A percentile compares a stretch with the other conserved stretches of the same genome.
These are phyloP conservation scores for Phanerodontia chrysosporium DNA, from an alignment of 768 basidiomycete genomes.

Conservation along the genomic window DNA sequence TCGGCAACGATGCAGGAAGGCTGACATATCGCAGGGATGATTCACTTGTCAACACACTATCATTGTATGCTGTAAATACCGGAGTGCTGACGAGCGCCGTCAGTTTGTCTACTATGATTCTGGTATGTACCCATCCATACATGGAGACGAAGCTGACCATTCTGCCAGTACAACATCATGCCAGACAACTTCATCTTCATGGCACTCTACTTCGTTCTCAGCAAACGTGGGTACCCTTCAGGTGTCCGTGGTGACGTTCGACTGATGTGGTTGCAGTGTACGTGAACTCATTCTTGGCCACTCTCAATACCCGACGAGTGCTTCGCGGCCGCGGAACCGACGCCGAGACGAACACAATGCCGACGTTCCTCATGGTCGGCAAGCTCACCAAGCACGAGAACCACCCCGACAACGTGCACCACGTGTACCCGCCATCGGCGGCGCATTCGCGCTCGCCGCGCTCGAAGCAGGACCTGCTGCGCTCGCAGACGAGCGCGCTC, in stretches of 20 bases:
- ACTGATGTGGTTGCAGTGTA: constrained; percentile 40
- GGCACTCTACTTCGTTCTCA: constrained; percentile 58
- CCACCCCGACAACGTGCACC: constrained; percentile 11
- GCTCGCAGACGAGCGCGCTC: constrained; percentile 7
- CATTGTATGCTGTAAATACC: constrained; percentile 59
- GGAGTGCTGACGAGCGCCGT: constrained; percentile 54
- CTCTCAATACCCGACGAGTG: constrained; percentile 57
- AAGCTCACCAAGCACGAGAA: constrained; percentile 20
- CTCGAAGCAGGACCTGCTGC: constrained; percentile 1
- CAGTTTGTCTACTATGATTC: constrained; percentile 48
- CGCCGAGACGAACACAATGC: constrained; percentile 22
- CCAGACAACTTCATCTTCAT: constrained; percentile 56
- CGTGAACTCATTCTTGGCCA: constrained; percentile 61
- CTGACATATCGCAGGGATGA: constrained; percentile 38
- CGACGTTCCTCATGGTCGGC: constrained; percentile 27
- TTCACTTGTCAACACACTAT: constrained; percentile 52
- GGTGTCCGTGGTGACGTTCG: neutral
- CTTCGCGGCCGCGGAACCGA: constrained; percentile 56
- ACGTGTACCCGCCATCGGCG: constrained; percentile 11
- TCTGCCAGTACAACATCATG: constrained; percentile 50
- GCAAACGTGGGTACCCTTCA: constrained; percentile 47
- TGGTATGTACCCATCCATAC: constrained; percentile 36
- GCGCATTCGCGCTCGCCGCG: neutral
- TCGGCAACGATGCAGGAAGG: neutral
- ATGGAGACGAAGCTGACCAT: constrained; percentile 1